Evolutionary conservation across 805 yeast species (phyloP), one percentile per base, ranked within the genome.

Genomic region (Blastobotrys terrestris): DNA sequence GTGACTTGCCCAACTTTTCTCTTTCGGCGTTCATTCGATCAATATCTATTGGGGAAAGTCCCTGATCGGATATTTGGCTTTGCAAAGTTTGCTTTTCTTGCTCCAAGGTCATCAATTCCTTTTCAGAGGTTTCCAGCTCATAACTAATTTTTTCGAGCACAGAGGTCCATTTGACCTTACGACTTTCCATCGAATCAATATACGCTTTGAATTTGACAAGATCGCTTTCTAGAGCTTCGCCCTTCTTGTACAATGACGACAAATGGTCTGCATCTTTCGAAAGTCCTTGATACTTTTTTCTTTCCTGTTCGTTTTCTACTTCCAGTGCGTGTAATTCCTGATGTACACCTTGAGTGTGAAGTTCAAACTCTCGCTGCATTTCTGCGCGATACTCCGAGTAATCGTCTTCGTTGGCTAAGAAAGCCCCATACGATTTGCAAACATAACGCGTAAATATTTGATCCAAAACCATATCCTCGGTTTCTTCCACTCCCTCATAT

Each of bases 181-280:
- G 74, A n/a, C 72, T 71, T 59, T 81, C 79, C 79, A 86, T 83
- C 5, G 80, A 74, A 44, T 80, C 80, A 50, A 86, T 81, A 63
- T 85, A 87, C n/a, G 81, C 84, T 60, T 79, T 77, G 61, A 87
- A 85, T 66, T 85, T 85, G 44, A 72, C 71, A 44, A 85, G 73
- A 66, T 89, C 96, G 56, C 79, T 79, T 57, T 84, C 85, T 52
- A 89, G 70, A 1, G 88, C 86, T 55, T 73, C 74, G 3, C 80
- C 67, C 63, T 84, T 82, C 61, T 77, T 79, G 53, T 77, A 76
- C 20, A 84, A 78, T 19, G 76, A 70, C 47, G 76, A 77, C 39
- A 83, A 69, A 16, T 72, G 68, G 20, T 76, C 74, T 48, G 76
- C 70, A 56, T 79, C 78, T 3, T 68, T 67, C 41, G 73, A 64